A percentile compares a stretch with the other conserved stretches of the same genome.
Evolutionary conservation across 331 rosid species (phyloP).

Genomic region (Saraca asoca): DNA sequence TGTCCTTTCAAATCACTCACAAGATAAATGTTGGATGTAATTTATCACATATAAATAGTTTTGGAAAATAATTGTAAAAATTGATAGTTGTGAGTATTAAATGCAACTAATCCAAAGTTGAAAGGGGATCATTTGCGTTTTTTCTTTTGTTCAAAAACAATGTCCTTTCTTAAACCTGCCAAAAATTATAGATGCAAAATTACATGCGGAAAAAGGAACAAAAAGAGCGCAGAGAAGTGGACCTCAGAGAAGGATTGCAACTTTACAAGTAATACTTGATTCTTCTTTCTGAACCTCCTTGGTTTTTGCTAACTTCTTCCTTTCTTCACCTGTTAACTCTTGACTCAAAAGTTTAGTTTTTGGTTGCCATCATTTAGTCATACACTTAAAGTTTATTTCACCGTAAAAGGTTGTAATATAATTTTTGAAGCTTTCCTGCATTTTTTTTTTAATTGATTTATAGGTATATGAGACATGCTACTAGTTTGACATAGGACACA

Average conservation of each 20-base stretch:
- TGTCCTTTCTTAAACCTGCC: conserved; percentile 33
- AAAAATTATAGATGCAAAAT: conserved; percentile 81
- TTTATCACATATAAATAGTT: no score
- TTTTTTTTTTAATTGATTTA: background rate
- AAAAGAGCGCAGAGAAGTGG: conserved; percentile 63
- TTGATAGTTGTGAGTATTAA: no score
- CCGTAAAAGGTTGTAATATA: background rate
- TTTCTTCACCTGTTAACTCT: background rate
- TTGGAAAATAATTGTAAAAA: no score
- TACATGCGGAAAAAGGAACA: conserved; percentile 70
- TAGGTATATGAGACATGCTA: conserved; percentile 1
- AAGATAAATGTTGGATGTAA: no score
- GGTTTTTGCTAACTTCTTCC: conserved; percentile 7
- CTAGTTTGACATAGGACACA: background rate
- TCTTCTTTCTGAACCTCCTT: conserved; percentile 18
- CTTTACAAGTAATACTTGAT: conserved; percentile 67
- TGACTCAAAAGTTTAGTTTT: no score
- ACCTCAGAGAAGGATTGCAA: conserved; percentile 78
- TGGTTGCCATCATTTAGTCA: background rate
- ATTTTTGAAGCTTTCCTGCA: conserved; percentile 10
- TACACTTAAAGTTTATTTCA: background rate
- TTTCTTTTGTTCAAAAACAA: background rate
- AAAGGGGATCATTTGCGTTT: no score
- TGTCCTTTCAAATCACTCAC: no score
- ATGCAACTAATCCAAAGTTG: no score